Conservation (phyloP, 2,329 filamentous ascomycete species). For the Ophiostoma tasmaniense region DNA sequence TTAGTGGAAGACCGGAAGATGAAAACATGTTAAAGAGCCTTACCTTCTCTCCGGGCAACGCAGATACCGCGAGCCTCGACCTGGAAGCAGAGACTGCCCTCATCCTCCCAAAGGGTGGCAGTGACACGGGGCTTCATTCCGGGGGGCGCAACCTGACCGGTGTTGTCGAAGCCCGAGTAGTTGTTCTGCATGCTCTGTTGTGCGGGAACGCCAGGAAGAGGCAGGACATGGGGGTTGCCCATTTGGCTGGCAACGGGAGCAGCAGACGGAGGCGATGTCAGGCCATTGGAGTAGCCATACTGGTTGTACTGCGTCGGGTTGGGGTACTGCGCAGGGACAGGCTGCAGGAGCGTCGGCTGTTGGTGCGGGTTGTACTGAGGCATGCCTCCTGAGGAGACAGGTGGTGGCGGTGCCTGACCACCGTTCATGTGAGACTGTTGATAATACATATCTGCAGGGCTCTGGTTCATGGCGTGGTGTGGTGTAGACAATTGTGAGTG, state of each 20-base stretch:
- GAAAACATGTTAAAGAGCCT: slow-evolving; percentile 22
- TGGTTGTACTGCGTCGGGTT: slow-evolving; percentile 52
- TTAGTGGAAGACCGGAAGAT: not conserved
- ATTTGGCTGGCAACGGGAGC: slow-evolving; percentile 64
- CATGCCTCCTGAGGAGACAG: slow-evolving; percentile 64
- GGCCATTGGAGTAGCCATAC: slow-evolving; percentile 68
- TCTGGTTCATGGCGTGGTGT: slow-evolving; percentile 66
- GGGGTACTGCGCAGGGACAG: slow-evolving; percentile 60
- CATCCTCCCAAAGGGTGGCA: slow-evolving; percentile 95
- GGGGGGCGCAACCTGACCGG: slow-evolving; percentile 84
- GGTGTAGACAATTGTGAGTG: slow-evolving; percentile 30
- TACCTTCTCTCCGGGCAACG: slow-evolving; percentile 87
- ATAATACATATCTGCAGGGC: slow-evolving; percentile 77
- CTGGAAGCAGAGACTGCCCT: slow-evolving; percentile 94
- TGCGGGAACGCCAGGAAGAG: slow-evolving; percentile 54
- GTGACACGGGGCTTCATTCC: slow-evolving; percentile 96
- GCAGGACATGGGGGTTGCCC: slow-evolving; percentile 56
- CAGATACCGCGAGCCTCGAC: slow-evolving; percentile 95
- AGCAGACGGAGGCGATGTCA: slow-evolving; percentile 68
- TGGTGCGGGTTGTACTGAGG: slow-evolving; percentile 66
- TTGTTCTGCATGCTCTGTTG: slow-evolving; percentile 39
- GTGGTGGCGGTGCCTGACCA: slow-evolving; percentile 63
- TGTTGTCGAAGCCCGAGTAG: slow-evolving; percentile 62
- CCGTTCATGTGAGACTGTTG: slow-evolving; percentile 67
- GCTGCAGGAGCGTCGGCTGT: slow-evolving; percentile 67